phyloP scores from a whole-genome alignment of 116 monocot species.

The Phalaenopsis hybrid region DNA sequence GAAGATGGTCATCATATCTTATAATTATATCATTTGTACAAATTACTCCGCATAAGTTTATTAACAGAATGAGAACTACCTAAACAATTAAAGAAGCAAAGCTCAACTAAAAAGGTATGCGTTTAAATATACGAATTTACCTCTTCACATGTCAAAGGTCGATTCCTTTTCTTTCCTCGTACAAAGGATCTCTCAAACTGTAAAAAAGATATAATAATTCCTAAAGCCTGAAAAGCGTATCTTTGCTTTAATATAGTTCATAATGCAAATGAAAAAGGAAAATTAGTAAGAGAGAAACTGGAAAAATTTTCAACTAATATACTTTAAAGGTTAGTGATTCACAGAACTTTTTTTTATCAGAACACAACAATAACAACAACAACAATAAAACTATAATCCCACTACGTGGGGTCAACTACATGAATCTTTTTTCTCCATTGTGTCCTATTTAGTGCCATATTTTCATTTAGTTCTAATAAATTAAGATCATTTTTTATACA shows the following conservation, averaged over 20 bases:
- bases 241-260: neutral
- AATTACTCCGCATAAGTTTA: too few relatives aligned
- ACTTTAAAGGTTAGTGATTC: neutral
- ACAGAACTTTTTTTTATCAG: neutral
- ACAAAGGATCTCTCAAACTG: constrained; percentile 13
- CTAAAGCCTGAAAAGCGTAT: neutral
- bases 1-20: neutral
- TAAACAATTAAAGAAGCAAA: too few relatives aligned
- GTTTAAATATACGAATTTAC: constrained; percentile 22
- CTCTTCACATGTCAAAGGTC: constrained; percentile 59
- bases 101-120: neutral
- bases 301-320: neutral
- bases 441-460: too few relatives aligned
- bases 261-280: neutral
- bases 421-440: too few relatives aligned
- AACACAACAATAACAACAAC: neutral
- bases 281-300: neutral
- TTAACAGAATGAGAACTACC: too few relatives aligned
- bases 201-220: neutral
- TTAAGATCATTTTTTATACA: too few relatives aligned
- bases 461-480: too few relatives aligned
- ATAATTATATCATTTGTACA: neutral
- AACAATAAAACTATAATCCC: too few relatives aligned
- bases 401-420: too few relatives aligned
- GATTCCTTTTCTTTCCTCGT: constrained; percentile 80